Evolutionary conservation across 306 rosid species (phyloP).

Genomic region (Crotalaria pallida): DNA sequence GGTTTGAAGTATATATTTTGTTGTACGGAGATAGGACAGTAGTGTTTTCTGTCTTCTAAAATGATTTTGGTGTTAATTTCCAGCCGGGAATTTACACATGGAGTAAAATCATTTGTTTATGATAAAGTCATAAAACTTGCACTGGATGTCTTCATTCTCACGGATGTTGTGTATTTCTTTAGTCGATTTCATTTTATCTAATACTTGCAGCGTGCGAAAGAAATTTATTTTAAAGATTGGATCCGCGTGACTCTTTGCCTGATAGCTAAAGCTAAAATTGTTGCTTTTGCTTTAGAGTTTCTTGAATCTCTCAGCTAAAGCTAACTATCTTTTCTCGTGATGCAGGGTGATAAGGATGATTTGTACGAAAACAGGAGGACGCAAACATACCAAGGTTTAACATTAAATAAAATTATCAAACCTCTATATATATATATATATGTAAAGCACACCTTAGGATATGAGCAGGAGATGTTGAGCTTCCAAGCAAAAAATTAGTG

Average conservation of each 20-base stretch:
- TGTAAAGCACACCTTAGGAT: too few relatives aligned
- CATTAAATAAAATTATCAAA: too few relatives aligned
- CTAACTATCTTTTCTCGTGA: slow-evolving; percentile 1
- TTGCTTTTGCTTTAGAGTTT: neutral
- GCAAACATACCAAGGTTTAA: slow-evolving; percentile 60
- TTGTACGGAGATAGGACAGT: neutral
- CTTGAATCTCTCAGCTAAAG: neutral
- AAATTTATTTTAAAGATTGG: slow-evolving; percentile 79
- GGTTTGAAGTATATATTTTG: neutral
- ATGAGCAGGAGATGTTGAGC: too few relatives aligned
- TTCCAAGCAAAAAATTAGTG: too few relatives aligned
- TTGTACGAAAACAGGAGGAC: slow-evolving; percentile 46
- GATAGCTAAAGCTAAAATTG: slow-evolving; percentile 69
- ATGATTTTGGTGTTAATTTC: slow-evolving; percentile 29
- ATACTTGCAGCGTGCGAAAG: slow-evolving; percentile 62
- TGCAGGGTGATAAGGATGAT: slow-evolving; percentile 80
- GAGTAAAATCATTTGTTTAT: slow-evolving; percentile 60
- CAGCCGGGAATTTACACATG: slow-evolving; percentile 93
- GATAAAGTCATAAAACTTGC: slow-evolving; percentile 12
- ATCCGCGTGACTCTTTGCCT: slow-evolving; percentile 67
- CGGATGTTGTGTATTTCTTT: slow-evolving; percentile 10
- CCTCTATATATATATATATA: too few relatives aligned
- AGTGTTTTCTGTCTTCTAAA: slow-evolving; percentile 17
- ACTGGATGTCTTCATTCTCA: slow-evolving; percentile 2
- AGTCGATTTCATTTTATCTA: slow-evolving; percentile 15